These are phyloP conservation scores for Anethum foeniculum DNA, from an alignment of 140 eudicot genomes.

Conservation along the genomic window DNA sequence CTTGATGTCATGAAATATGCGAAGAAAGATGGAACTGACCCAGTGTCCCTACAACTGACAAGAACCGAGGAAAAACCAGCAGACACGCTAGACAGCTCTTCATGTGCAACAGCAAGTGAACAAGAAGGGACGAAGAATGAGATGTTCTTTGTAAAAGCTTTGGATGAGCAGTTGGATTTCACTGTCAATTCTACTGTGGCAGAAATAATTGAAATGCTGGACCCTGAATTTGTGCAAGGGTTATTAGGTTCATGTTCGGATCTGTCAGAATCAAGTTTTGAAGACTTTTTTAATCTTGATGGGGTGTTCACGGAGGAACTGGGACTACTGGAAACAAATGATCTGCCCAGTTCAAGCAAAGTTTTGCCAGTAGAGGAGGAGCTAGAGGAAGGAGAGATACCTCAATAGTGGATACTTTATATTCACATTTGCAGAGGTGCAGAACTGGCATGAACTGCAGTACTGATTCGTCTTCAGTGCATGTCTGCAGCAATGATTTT, in stretches of 20 bases:
- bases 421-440: not conserved
- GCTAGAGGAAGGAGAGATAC: conserved; percentile 54
- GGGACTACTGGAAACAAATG: conserved; percentile 16
- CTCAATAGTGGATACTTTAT: not conserved
- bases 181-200: not conserved
- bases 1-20: conserved; percentile 39
- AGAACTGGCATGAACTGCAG: not conserved
- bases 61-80: not conserved
- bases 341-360: not conserved
- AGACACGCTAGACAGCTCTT: not conserved
- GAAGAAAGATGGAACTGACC: not conserved
- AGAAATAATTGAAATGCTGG: conserved; percentile 22
- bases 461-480: not conserved
- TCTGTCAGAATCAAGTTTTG: conserved; percentile 37
- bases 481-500: not conserved
- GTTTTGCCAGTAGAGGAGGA: conserved; percentile 32
- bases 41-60: not conserved
- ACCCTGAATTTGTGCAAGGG: conserved; percentile 37
- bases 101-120: not conserved
- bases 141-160: not conserved
- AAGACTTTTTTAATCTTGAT: conserved; percentile 58
- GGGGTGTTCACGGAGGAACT: conserved; percentile 23
- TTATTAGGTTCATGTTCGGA: conserved; percentile 23
- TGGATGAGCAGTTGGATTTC: not conserved
- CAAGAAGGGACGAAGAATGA: not conserved